Evolutionary conservation across 768 basidiomycete species (phyloP), one percentile per base, ranked within the genome.

Genomic region (Coprinopsis strossmayeri): DNA sequence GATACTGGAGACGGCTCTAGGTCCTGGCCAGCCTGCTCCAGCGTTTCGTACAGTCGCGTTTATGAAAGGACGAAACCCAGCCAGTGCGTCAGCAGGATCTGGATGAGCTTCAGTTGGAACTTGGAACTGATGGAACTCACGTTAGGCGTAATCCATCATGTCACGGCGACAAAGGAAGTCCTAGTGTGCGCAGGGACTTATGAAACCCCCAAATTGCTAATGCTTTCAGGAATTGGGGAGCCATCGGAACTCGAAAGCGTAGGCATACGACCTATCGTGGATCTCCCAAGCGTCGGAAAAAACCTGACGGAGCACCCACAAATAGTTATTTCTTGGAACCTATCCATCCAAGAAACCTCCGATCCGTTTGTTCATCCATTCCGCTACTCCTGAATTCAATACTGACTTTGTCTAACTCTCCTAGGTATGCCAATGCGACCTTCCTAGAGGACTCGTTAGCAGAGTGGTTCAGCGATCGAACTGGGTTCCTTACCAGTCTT

Each of bases 401-500:
- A n/a, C n/a, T n/a, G 20, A 17, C 32, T 2, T 25, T 47, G 35
- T 26, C 40, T 42, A 3, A 9, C 11, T 42, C 40, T 5, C 23
- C 37, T 38, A 21, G 37, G 7, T 18, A 15, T 9, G 7, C 37
- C 20, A 45, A 45, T 18, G 26, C 27, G 20, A 45, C 43, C 13
- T 32, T 7, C 4, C 43, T 7, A n/a, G 20, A 3, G 27, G 43
- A 45, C n/a, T 3, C 7, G 4, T 25, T 54, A n/a, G 23, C 15
- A 4, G 34, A 51, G 26, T 54, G 53, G 53, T 28, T 45, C 15
- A 27, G n/a, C 25, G 50, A 28, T 59, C 54, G 61, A 9, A 61
- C 58, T 0, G 61, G 65, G 5, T 59, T 61, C 9, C 24, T 41
- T 37, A 26, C 24, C n/a, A 1, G 62, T 58, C 55, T 72, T 63